Evolutionary conservation across 2,329 filamentous ascomycete species (phyloP).

Genomic region (Knufia fluminis): DNA sequence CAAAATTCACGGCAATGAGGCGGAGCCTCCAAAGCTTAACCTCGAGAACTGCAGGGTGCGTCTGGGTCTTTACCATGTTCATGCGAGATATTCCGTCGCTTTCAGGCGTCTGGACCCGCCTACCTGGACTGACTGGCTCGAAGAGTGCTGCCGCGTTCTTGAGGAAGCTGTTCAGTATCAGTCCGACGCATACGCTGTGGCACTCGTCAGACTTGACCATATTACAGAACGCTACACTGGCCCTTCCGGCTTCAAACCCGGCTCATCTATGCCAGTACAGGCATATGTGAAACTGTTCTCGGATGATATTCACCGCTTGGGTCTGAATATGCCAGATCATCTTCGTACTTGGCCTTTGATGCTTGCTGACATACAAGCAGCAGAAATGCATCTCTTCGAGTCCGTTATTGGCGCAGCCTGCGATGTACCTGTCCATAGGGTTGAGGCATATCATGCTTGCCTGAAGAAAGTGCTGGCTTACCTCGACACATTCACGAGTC

Average conservation of each 20-base stretch:
- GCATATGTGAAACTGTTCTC: constrained; percentile 37
- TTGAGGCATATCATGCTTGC: constrained; percentile 36
- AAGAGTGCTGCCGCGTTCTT: constrained; percentile 42
- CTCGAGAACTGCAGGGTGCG: constrained; percentile 45
- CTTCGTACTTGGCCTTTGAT: constrained; percentile 9
- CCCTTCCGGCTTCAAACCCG: constrained; percentile 14
- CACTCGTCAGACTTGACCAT: constrained; percentile 43
- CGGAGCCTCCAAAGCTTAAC: constrained; percentile 18
- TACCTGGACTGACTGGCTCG: constrained; percentile 44
- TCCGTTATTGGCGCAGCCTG: constrained; percentile 28
- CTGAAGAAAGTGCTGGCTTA: constrained; percentile 41
- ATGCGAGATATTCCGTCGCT: constrained; percentile 3
- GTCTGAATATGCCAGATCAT: constrained; percentile 7
- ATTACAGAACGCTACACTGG: constrained; percentile 34
- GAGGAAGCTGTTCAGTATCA: constrained; percentile 38
- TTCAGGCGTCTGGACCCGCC: constrained; percentile 40
- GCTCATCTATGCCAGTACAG: constrained; percentile 17
- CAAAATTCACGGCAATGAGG: not conserved
- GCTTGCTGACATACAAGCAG: constrained; percentile 5
- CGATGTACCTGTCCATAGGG: constrained; percentile 31
- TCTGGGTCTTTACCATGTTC: constrained; percentile 27
- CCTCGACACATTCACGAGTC: constrained; percentile 41
- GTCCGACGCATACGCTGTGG: constrained; percentile 39
- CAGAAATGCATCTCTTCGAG: constrained; percentile 24
- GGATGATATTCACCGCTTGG: constrained; percentile 30